phyloP scores from a whole-genome alignment of 2,329 filamentous ascomycete species.

The Annulohypoxylon truncatum region DNA sequence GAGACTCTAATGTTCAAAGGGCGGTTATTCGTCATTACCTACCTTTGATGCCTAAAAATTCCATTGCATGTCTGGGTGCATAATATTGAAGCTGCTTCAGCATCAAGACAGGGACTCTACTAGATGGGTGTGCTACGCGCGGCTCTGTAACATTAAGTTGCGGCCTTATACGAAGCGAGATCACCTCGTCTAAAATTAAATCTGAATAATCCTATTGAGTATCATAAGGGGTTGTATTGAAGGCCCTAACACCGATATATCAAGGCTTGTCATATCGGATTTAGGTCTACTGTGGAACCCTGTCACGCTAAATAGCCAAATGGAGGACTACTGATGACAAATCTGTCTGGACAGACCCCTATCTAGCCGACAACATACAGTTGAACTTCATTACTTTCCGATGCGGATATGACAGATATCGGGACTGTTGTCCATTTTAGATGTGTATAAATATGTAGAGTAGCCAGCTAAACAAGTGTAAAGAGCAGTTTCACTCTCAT shows the following conservation, averaged over 20 bases:
- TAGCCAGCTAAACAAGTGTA: neutral
- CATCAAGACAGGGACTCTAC: too few relatives aligned
- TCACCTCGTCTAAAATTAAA: neutral
- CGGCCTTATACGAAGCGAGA: neutral
- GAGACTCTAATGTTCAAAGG: neutral
- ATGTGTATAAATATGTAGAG: neutral
- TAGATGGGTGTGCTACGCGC: neutral
- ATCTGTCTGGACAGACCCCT: neutral
- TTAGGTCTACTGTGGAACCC: neutral
- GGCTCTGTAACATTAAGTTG: neutral
- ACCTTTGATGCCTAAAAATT: neutral
- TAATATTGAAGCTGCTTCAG: too few relatives aligned
- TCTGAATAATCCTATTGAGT: neutral
- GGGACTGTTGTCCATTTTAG: neutral
- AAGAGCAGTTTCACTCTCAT: neutral
- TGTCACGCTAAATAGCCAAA: neutral
- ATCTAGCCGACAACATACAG: neutral
- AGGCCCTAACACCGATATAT: slow-evolving; percentile 1
- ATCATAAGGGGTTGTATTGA: neutral
- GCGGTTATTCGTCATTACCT: too few relatives aligned
- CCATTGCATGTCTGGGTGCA: too few relatives aligned
- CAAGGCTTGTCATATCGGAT: neutral
- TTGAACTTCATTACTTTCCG: neutral
- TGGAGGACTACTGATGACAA: neutral
- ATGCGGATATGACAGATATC: neutral